A percentile compares a stretch with the other conserved stretches of the same genome.
Evolutionary conservation across 371 early-diverging fungal species (phyloP).

Genomic region (Mucor lusitanicus): DNA sequence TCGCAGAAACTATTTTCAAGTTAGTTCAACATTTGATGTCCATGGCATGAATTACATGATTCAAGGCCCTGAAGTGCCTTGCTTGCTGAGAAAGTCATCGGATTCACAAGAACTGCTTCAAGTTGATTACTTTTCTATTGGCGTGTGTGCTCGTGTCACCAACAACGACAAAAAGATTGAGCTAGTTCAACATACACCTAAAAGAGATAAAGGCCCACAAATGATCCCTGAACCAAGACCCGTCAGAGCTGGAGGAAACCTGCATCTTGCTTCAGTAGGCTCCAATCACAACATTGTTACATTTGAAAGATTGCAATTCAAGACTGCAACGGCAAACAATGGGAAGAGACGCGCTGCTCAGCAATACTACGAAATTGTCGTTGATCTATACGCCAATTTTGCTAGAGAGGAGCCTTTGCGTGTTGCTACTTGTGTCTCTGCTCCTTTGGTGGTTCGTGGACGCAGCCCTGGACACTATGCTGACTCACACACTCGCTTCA

Average conservation of each 20-base stretch:
- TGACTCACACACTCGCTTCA: slow-evolving; percentile 49
- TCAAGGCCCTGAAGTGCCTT: slow-evolving; percentile 44
- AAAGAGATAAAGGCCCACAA: slow-evolving; percentile 89
- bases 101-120: slow-evolving; percentile 18
- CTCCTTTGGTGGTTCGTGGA: slow-evolving; percentile 83
- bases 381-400: slow-evolving; percentile 65
- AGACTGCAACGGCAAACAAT: slow-evolving; percentile 89
- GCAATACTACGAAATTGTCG: slow-evolving; percentile 76
- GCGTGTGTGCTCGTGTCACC: slow-evolving; percentile 59
- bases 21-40: slow-evolving; percentile 66
- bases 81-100: slow-evolving; percentile 38
- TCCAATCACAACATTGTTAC: slow-evolving; percentile 54
- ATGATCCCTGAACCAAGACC: slow-evolving; percentile 63
- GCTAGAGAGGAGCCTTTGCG: slow-evolving; percentile 36
- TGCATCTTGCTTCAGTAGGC: slow-evolving; percentile 36
- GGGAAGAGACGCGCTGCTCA: slow-evolving; percentile 82
- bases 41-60: slow-evolving; percentile 37
- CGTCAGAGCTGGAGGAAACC: slow-evolving; percentile 54
- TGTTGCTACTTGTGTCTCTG: slow-evolving; percentile 68
- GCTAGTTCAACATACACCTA: slow-evolving; percentile 86
- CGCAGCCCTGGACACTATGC: slow-evolving; percentile 87
- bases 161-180: slow-evolving; percentile 65
- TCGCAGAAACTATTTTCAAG: slow-evolving; percentile 86
- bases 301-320: slow-evolving; percentile 93
- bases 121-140: slow-evolving; percentile 57